phyloP scores from a whole-genome alignment of 768 basidiomycete species.

The Termitomyces sp. region DNA sequence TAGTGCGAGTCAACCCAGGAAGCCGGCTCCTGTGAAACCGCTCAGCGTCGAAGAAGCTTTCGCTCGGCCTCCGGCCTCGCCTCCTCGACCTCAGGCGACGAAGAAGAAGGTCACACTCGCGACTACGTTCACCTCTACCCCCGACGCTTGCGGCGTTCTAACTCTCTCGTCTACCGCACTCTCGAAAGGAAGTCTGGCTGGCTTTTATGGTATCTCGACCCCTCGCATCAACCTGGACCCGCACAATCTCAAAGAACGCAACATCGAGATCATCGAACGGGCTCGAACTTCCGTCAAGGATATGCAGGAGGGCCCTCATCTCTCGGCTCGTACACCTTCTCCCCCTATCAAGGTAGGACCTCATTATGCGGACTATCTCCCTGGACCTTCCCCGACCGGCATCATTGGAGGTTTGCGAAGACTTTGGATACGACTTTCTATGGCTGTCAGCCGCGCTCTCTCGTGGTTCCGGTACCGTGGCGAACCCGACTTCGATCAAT shows the following conservation, averaged over 20 bases:
- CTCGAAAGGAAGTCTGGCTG: background rate
- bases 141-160: background rate
- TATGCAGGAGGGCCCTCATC: background rate
- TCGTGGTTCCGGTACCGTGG: background rate
- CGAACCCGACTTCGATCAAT: background rate
- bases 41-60: background rate
- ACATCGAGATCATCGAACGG: background rate
- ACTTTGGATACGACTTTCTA: background rate
- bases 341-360: background rate
- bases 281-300: background rate
- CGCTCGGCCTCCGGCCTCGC: background rate
- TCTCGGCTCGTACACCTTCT: background rate
- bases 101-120: background rate
- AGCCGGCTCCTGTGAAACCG: background rate
- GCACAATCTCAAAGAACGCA: background rate
- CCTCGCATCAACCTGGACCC: background rate
- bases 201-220: background rate
- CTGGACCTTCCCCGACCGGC: background rate
- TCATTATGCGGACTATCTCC: constrained; percentile 3
- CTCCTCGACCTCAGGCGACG: background rate
- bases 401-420: background rate
- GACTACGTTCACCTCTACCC: background rate
- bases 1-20: too few species aligned
- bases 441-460: background rate
- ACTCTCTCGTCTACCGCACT: background rate